A percentile compares a stretch with the other conserved stretches of the same genome.
These are phyloP conservation scores for Dryas octopetala DNA, from an alignment of 306 rosid genomes.

Conservation along the genomic window DNA sequence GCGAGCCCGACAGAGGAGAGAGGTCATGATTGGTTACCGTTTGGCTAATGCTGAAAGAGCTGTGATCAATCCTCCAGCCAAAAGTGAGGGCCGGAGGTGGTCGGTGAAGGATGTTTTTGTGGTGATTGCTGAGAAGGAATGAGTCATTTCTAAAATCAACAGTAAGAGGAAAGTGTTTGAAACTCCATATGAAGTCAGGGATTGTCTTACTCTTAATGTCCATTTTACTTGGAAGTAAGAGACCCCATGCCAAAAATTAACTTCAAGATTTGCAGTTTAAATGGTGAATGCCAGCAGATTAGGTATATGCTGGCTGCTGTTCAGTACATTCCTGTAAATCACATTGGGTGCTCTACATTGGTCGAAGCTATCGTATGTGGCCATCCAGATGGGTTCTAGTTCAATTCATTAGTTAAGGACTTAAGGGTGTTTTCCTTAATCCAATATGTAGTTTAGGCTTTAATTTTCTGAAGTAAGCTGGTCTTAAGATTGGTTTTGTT, in stretches of 20 bases:
- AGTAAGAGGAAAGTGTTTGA: background rate
- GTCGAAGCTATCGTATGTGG: background rate
- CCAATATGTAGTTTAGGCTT: too few relatives aligned
- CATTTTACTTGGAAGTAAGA: background rate
- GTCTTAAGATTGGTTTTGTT: too few relatives aligned
- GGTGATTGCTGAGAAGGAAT: slow-evolving; percentile 80
- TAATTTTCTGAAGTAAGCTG: too few relatives aligned
- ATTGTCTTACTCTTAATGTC: background rate
- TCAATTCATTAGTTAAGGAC: too few relatives aligned
- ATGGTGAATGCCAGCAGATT: background rate
- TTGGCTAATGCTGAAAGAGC: slow-evolving; percentile 70
- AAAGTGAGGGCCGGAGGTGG: slow-evolving; percentile 64
- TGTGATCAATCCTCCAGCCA: slow-evolving; percentile 73
- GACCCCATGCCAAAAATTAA: background rate
- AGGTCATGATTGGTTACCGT: slow-evolving; percentile 79
- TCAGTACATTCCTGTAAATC: background rate
- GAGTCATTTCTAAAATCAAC: slow-evolving; percentile 14
- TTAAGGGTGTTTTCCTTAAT: too few relatives aligned
- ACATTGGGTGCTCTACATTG: background rate
- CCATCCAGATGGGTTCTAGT: background rate
- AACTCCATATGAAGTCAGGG: background rate
- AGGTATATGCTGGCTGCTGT: background rate
- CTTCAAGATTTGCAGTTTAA: background rate
- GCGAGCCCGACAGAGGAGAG: slow-evolving; percentile 76
- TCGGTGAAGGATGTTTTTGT: slow-evolving; percentile 74